A percentile compares a stretch with the other conserved stretches of the same genome.
These are phyloP conservation scores for Apiotrichum montevideense DNA, from an alignment of 1,284 basidiomycete genomes.

Conservation along the genomic window DNA sequence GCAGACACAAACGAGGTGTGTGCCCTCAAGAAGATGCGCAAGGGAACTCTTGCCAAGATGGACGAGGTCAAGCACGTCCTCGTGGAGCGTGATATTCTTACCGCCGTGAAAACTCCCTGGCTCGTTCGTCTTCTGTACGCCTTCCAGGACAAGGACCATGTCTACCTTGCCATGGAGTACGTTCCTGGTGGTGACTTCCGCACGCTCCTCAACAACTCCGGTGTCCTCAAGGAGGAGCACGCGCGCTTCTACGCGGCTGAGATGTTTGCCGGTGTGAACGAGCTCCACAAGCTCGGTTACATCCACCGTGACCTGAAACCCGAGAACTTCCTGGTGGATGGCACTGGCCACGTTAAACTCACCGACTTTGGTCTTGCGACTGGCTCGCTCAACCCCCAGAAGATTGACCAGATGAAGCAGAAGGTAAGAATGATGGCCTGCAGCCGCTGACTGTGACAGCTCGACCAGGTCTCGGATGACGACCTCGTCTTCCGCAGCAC, in stretches of 20 bases:
- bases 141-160: slow-evolving; percentile 81
- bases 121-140: slow-evolving; percentile 86
- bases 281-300: slow-evolving; percentile 90
- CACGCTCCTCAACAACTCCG: slow-evolving; percentile 90
- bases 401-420: slow-evolving; percentile 89
- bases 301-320: slow-evolving; percentile 95
- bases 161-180: slow-evolving; percentile 98
- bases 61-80: slow-evolving; percentile 88
- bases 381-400: slow-evolving; percentile 87
- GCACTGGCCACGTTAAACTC: slow-evolving; percentile 92
- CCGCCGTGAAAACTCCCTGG: slow-evolving; percentile 92
- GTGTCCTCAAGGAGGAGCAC: slow-evolving; percentile 91
- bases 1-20: slow-evolving; percentile 87
- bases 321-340: slow-evolving; percentile 97
- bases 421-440: slow-evolving; percentile 54
- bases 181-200: slow-evolving; percentile 95
- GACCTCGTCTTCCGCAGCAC: slow-evolving; percentile 87
- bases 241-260: slow-evolving; percentile 91
- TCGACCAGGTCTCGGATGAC: slow-evolving; percentile 94
- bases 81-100: slow-evolving; percentile 93
- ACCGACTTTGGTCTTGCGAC: slow-evolving; percentile 98
- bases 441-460: slow-evolving; percentile 48
- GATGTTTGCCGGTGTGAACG: slow-evolving; percentile 87
- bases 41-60: slow-evolving; percentile 90
- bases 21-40: slow-evolving; percentile 92